Evolutionary conservation across 257 asterid genomes (phyloP).

Genomic region (Forsythia viridissima): DNA sequence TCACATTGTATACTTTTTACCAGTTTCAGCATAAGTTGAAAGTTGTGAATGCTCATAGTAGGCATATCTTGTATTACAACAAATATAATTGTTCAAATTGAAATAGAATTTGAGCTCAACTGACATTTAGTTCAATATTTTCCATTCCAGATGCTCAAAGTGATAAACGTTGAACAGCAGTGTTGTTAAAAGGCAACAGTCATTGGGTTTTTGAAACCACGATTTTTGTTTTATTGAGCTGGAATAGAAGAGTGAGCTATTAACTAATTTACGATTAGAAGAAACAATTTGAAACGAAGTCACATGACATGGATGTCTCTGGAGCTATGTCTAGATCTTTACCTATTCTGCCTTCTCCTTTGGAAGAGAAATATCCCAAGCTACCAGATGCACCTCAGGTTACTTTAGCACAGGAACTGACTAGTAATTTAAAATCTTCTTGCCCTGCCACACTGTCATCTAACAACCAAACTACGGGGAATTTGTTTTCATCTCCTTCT

Average conservation of each 20-base stretch:
- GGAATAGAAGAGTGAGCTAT: constrained; percentile 2
- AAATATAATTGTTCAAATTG: not conserved
- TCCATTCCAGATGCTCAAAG: constrained; percentile 26
- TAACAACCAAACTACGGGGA: constrained; percentile 34
- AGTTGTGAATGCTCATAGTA: not conserved
- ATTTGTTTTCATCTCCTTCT: constrained; percentile 49
- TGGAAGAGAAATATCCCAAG: constrained; percentile 48
- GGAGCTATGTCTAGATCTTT: constrained; percentile 49
- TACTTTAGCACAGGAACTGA: constrained; percentile 42
- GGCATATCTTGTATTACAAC: constrained; percentile 4
- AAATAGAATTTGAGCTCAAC: not conserved
- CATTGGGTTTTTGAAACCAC: constrained; percentile 1
- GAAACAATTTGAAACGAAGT: constrained; percentile 43
- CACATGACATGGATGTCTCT: constrained; percentile 43
- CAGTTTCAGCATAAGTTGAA: constrained; percentile 1
- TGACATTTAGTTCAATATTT: constrained; percentile 6
- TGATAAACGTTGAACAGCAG: constrained; percentile 7
- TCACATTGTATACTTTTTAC: not conserved
- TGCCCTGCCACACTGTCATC: constrained; percentile 35
- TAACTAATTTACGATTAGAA: constrained; percentile 22
- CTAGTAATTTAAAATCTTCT: constrained; percentile 33
- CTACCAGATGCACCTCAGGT: constrained; percentile 55
- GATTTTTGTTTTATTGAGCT: constrained; percentile 11
- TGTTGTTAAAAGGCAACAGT: constrained; percentile 17
- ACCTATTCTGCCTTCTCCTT: constrained; percentile 43